Conservation (phyloP, 371 early-diverging fungal genomes). For the Batkoa obscura region DNA sequence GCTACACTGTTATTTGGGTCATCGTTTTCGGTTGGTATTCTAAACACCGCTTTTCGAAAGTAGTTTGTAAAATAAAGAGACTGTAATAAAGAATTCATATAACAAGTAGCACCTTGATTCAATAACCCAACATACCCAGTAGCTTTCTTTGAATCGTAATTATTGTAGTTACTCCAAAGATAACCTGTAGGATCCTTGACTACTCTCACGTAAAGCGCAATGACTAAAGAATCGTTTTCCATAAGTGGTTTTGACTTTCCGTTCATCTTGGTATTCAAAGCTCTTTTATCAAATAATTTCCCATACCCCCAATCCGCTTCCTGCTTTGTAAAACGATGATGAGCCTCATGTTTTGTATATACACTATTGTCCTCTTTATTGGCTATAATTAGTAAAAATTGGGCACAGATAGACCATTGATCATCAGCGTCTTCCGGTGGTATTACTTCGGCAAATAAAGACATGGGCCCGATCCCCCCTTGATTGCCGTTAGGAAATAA, state of each 20-base stretch:
- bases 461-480: constrained; percentile 28
- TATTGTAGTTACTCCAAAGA: constrained; percentile 79
- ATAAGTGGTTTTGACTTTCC: constrained; percentile 38
- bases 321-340: constrained; percentile 63
- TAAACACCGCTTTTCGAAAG: constrained; percentile 80
- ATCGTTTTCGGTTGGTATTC: constrained; percentile 78
- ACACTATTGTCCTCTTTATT: constrained; percentile 53
- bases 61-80: constrained; percentile 88
- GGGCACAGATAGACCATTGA: constrained; percentile 72
- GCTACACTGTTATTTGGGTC: constrained; percentile 68
- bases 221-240: constrained; percentile 37
- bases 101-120: constrained; percentile 99
- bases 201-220: constrained; percentile 61
- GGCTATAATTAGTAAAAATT: constrained; percentile 61
- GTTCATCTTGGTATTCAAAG: no score
- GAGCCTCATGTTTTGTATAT: constrained; percentile 38
- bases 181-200: constrained; percentile 78
- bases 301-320: constrained; percentile 95
- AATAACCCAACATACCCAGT: constrained; percentile 90
- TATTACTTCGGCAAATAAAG: constrained; percentile 69
- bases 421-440: constrained; percentile 31
- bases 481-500: constrained; percentile 84
- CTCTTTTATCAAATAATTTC: constrained; percentile 37
- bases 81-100: constrained; percentile 98
- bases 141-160: constrained; percentile 70